A percentile compares a stretch with the other conserved stretches of the same genome.
Evolutionary conservation across 768 basidiomycete species (phyloP).

Genomic region (Calvatia gigantea): DNA sequence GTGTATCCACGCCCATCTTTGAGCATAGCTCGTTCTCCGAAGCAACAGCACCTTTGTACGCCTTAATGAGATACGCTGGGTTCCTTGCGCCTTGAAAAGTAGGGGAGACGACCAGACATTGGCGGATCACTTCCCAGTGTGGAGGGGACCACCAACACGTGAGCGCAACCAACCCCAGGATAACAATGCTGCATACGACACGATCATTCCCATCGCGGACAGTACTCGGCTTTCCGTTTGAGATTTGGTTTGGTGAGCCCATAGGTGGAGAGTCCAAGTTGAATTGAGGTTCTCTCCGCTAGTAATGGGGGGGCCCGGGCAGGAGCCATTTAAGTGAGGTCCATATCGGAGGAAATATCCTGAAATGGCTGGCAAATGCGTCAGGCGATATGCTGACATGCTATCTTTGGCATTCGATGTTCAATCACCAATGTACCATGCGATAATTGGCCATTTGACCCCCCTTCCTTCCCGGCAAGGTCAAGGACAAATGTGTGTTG

Average conservation of each 20-base stretch:
- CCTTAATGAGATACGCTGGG: slow-evolving; percentile 49
- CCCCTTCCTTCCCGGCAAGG: no score
- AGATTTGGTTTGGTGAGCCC: neutral
- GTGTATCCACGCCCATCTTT: slow-evolving; percentile 70
- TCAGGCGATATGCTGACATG: no score
- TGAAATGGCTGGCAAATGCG: no score
- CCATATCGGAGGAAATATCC: no score
- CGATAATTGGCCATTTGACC: no score
- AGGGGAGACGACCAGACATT: neutral
- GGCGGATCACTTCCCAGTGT: neutral
- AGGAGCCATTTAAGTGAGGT: no score
- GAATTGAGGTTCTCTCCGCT: no score
- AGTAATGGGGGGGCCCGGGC: no score
- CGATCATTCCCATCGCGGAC: neutral
- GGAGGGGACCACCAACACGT: slow-evolving; percentile 2
- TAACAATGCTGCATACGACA: neutral
- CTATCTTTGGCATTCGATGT: no score
- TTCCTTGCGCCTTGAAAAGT: slow-evolving; percentile 20
- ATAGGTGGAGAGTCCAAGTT: neutral
- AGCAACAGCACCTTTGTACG: slow-evolving; percentile 81
- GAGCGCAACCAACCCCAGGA: neutral
- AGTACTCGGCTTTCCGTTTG: neutral
- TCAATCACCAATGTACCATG: no score
- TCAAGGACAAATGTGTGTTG: no score
- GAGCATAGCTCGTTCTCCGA: slow-evolving; percentile 87